Percentiles rank a stretch among this genome's conserved stretches.
These are phyloP conservation scores for Verticillium alfalfae DNA, from an alignment of 2,329 filamentous ascomycete genomes.

Conservation along the genomic window DNA sequence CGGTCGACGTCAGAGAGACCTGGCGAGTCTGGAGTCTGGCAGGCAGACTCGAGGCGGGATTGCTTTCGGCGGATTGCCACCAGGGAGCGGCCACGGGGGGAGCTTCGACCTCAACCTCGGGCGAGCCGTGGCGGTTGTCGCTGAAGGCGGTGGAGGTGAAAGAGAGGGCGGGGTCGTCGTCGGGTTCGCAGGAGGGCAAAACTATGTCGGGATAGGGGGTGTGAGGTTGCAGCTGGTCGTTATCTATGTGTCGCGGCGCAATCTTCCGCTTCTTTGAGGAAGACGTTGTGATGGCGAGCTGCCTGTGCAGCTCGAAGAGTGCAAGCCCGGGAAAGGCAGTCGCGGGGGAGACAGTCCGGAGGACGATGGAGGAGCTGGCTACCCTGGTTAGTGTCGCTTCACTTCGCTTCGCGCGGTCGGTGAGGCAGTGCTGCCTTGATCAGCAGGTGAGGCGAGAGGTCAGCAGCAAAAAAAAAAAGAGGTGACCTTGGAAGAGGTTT, in stretches of 20 bases:
- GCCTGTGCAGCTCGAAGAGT: conserved; percentile 50
- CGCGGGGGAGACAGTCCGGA: conserved; percentile 10
- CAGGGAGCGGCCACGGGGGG: conserved; percentile 18
- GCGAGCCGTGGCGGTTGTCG: conserved; percentile 9
- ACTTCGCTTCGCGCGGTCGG: neutral
- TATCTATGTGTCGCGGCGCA: conserved; percentile 37
- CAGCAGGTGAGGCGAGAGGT: neutral
- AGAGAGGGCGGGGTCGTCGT: conserved; percentile 44
- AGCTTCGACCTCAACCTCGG: neutral
- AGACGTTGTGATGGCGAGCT: conserved; percentile 69
- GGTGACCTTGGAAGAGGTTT: neutral
- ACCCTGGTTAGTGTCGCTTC: neutral
- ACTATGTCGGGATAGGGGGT: conserved; percentile 37
- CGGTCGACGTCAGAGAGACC: conserved; percentile 34
- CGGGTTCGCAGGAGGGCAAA: conserved; percentile 47
- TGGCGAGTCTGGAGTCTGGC: conserved; percentile 41
- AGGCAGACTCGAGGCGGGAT: conserved; percentile 44
- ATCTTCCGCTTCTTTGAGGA: conserved; percentile 70
- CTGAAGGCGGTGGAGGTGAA: conserved; percentile 35
- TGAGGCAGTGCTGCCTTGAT: neutral
- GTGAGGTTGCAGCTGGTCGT: conserved; percentile 31
- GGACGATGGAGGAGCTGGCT: conserved; percentile 8
- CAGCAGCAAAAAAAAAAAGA: neutral
- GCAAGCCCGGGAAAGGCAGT: conserved; percentile 4
- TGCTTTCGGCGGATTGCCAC: conserved; percentile 26